Conservation (phyloP, 371 early-diverging fungal species). For the Chytridium lagenaria region DNA sequence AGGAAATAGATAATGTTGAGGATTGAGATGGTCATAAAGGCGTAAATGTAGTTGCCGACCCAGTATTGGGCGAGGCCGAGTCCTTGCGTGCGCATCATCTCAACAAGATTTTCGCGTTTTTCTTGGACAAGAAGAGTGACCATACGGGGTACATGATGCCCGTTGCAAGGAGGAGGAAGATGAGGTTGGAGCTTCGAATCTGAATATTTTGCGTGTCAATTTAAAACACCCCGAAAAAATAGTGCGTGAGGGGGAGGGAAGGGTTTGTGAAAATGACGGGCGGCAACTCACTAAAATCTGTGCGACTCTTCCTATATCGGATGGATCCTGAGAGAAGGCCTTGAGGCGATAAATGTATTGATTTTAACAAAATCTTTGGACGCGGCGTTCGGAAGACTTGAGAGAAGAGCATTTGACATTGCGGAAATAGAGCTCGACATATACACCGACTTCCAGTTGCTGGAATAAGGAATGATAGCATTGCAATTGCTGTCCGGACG, state of each 20-base stretch:
- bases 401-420: no score
- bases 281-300: not conserved
- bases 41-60: constrained; percentile 39
- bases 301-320: not conserved
- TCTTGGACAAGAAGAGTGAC: constrained; percentile 35
- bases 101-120: constrained; percentile 38
- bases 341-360: not conserved
- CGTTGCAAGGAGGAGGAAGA: constrained; percentile 37
- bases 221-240: no score
- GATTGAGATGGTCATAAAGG: constrained; percentile 22
- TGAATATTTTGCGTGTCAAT: no score
- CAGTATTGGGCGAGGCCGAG: constrained; percentile 29
- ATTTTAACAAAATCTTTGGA: no score
- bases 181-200: constrained; percentile 1
- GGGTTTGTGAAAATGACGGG: not conserved
- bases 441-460: no score
- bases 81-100: constrained; percentile 24
- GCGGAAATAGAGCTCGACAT: no score
- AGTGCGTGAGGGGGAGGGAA: not conserved
- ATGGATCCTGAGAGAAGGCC: not conserved
- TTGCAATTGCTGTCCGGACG: no score
- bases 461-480: no score
- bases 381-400: no score
- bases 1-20: constrained; percentile 28
- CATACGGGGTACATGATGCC: constrained; percentile 33